Percentiles rank a stretch among this genome's conserved stretches.
These are phyloP conservation scores for Rhododendron vialii DNA, from an alignment of 148 eudicot genomes.

Conservation along the genomic window DNA sequence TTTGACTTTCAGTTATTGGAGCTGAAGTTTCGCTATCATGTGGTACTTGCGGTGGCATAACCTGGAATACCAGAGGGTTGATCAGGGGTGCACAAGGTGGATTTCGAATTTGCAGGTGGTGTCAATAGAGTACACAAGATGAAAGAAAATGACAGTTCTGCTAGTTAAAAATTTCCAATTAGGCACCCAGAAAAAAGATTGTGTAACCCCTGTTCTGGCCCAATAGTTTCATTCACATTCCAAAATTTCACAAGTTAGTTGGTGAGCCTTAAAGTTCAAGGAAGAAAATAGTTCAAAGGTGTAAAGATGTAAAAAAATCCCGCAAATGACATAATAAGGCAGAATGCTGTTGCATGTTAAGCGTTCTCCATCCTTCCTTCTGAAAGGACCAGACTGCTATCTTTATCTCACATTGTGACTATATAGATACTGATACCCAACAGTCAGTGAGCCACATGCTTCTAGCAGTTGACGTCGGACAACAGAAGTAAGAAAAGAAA, in stretches of 20 bases:
- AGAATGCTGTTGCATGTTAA: neutral
- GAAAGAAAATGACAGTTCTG: neutral
- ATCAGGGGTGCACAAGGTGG: neutral
- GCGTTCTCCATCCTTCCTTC: constrained; percentile 2
- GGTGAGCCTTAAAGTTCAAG: neutral
- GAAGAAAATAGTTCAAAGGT: neutral
- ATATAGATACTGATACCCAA: neutral
- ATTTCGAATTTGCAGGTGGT: neutral
- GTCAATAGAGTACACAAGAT: neutral
- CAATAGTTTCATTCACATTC: neutral
- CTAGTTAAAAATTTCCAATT: neutral
- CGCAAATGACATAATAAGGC: neutral
- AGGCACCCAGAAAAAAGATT: neutral
- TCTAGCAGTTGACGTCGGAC: neutral
- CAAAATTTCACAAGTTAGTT: neutral
- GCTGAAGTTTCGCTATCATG: constrained; percentile 14
- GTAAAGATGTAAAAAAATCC: neutral
- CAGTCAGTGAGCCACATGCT: neutral
- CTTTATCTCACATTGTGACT: neutral
- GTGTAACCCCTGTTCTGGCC: neutral
- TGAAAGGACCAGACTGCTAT: neutral
- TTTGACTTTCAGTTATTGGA: constrained; percentile 13
- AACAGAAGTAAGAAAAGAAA: neutral
- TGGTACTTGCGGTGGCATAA: constrained; percentile 11
- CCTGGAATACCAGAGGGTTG: constrained; percentile 22